These are phyloP conservation scores for Psidium friedrichsthalianum DNA, from an alignment of 345 rosid genomes.

Conservation along the genomic window DNA sequence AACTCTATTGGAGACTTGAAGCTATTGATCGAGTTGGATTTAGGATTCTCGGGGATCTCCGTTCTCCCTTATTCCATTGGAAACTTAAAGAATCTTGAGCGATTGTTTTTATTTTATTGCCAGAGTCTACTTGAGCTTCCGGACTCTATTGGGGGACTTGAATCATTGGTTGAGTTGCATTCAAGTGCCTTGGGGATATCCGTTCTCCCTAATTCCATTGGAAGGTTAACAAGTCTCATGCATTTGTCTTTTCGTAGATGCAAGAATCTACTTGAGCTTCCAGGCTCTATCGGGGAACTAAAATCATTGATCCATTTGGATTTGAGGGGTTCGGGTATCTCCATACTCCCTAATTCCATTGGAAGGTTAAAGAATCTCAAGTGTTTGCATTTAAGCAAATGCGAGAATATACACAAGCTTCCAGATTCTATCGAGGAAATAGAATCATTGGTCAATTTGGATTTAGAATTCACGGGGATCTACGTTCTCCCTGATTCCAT, in stretches of 20 bases:
- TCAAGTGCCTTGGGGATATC: too few species aligned
- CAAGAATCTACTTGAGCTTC: accelerated
- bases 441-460: accelerated
- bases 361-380: too few species aligned
- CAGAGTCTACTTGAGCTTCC: background rate
- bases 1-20: accelerated
- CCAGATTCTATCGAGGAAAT: accelerated
- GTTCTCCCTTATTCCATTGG: background rate
- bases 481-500: background rate
- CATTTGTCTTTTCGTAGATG: background rate
- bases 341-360: accelerated
- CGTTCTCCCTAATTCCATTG: background rate
- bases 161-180: too few species aligned
- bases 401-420: too few species aligned
- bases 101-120: accelerated
- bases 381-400: accelerated
- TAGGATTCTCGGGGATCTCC: too few species aligned
- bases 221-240: too few species aligned
- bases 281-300: accelerated
- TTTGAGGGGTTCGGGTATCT: background rate
- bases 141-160: too few species aligned
- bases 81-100: background rate
- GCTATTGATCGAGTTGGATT: accelerated
- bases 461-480: accelerated
- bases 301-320: accelerated